These are phyloP conservation scores for Helicocarpus griseus DNA, from an alignment of 2,329 filamentous ascomycete genomes.

Conservation along the genomic window DNA sequence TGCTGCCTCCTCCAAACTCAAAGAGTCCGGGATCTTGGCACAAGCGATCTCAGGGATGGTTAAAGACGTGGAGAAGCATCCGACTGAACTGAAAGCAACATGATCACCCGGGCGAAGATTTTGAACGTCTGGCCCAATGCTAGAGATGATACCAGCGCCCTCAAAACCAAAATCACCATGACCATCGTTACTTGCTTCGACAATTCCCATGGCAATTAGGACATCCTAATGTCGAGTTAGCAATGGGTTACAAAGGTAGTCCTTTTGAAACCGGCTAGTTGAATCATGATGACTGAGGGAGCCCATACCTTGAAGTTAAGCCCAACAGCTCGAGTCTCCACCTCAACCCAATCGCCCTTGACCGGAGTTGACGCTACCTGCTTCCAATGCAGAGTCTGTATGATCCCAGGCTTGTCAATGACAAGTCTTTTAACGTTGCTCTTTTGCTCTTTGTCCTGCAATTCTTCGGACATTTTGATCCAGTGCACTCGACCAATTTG, in stretches of 20 bases:
- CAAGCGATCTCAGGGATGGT: slow-evolving; percentile 8
- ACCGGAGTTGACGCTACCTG: neutral
- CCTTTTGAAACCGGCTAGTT: neutral
- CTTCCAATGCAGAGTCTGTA: neutral
- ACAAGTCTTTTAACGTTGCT: too few species aligned
- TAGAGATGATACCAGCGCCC: slow-evolving; percentile 30
- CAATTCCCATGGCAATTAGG: slow-evolving; percentile 13
- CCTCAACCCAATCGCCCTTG: slow-evolving; percentile 3
- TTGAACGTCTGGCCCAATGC: slow-evolving; percentile 20
- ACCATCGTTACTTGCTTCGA: slow-evolving; percentile 21
- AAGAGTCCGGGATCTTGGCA: slow-evolving; percentile 18
- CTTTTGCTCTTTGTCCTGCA: too few species aligned
- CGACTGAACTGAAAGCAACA: slow-evolving; percentile 15
- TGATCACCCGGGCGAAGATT: slow-evolving; percentile 33
- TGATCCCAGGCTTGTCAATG: neutral
- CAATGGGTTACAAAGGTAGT: neutral
- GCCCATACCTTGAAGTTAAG: slow-evolving; percentile 4
- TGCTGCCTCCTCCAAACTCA: slow-evolving; percentile 20
- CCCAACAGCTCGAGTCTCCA: slow-evolving; percentile 3
- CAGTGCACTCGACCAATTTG: too few species aligned
- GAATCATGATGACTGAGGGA: neutral
- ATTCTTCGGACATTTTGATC: too few species aligned
- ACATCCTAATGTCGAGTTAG: slow-evolving; percentile 11
- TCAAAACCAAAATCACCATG: slow-evolving; percentile 39
- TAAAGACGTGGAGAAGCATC: slow-evolving; percentile 9